A percentile compares a stretch with the other conserved stretches of the same genome.
Evolutionary conservation across 1,284 basidiomycete species (phyloP).

Genomic region (Cutaneotrichosporon arboriforme): DNA sequence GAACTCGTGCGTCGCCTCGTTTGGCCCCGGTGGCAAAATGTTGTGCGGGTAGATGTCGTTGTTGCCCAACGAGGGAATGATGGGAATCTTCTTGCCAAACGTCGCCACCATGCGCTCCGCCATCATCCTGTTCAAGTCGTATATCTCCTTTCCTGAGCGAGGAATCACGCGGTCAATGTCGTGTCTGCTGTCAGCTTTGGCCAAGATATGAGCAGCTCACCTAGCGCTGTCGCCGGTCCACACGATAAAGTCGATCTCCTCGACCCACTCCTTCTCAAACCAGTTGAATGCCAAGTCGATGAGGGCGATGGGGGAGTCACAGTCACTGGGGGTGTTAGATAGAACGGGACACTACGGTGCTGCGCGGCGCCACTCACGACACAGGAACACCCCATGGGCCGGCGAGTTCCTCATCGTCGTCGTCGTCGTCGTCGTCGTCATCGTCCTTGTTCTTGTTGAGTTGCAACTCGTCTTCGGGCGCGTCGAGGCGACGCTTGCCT

Average conservation of each 20-base stretch:
- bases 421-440: constrained; percentile 9
- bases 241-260: constrained; percentile 83
- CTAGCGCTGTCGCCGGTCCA: constrained; percentile 92
- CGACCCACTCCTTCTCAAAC: constrained; percentile 70
- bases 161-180: constrained; percentile 78
- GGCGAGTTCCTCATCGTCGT: constrained; percentile 5
- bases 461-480: constrained; percentile 11
- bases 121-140: constrained; percentile 64
- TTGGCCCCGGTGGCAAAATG: constrained; percentile 60
- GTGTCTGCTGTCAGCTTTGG: constrained; percentile 56
- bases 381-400: neutral
- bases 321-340: constrained; percentile 56
- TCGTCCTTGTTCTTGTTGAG: constrained; percentile 10
- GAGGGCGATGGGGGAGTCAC: constrained; percentile 74
- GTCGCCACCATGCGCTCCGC: constrained; percentile 62
- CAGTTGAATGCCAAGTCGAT: constrained; percentile 77
- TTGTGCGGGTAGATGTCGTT: constrained; percentile 83
- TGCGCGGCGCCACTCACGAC: neutral
- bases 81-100: constrained; percentile 70
- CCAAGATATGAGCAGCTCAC: constrained; percentile 44
- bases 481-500: constrained; percentile 10
- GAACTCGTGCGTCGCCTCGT: constrained; percentile 69
- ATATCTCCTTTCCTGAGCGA: constrained; percentile 75
- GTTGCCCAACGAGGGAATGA: constrained; percentile 83
- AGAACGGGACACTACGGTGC: neutral